Evolutionary conservation across 768 basidiomycete species (phyloP), one percentile per base, ranked within the genome.

Genomic region (Cubamyces sp.): DNA sequence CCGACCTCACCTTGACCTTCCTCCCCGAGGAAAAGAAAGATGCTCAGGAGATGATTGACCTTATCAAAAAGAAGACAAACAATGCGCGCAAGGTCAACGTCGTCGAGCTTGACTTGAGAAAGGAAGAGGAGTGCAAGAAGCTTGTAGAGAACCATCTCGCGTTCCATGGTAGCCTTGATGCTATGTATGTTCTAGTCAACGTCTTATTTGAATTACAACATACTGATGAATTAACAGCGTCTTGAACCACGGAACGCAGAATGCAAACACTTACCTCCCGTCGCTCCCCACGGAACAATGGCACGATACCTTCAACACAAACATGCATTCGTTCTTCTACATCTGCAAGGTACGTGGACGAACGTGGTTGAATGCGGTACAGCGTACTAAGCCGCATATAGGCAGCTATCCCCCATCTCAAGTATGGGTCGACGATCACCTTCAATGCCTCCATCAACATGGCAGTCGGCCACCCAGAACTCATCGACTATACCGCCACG

Each of bases 401-500:
- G 66, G 77, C 76, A n/a, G 72, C 81, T 15, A 66, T 84, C 39
- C 78, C 80, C 0, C 71, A 78, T 60, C 77, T 84, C 67, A 69
- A 72, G 9, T 72, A 74, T 62, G 79, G 71, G 15, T 60, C 68
- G 21, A 70, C 74, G 37, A 82, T 84, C 68, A 77, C 78, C 68
- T 79, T 78, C 73, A 80, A 80, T 62, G 73, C 74, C 0, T 76
- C 74, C 54, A 76, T 80, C 70, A 83, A 82, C 71, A 74, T 74
- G 16, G 76, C 75, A 51, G 71, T 79, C 34, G 80, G 80, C 0
- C 79, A 81, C 37, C 72, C 74, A n/a, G 76, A 80, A 61, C 73
- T 85, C 23, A 68, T 84, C 41, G 83, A 85, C 71, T 85, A 83
- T 71, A 83, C 82, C 16, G 69, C 81, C 8, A 83, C 83, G 26